A percentile compares a stretch with the other conserved stretches of the same genome.
Evolutionary conservation across 192 early-diverging fungal species (phyloP).

Genomic region (Mortierella hygrophila): DNA sequence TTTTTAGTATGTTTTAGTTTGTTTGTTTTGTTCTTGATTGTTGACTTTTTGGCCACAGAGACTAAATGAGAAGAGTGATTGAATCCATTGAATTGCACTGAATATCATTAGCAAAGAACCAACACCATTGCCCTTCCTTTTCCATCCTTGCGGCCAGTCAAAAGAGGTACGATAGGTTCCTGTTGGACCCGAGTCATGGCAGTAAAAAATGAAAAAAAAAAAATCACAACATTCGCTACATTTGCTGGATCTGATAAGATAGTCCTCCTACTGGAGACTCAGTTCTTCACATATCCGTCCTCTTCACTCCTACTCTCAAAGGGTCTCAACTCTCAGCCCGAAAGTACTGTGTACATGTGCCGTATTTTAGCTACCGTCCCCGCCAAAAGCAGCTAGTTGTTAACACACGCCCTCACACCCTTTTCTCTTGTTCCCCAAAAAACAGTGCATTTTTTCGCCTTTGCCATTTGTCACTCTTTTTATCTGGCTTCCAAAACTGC

Average conservation of each 20-base stretch:
- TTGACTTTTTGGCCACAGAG: neutral
- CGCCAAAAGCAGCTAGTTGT: neutral
- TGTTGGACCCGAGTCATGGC: conserved; percentile 1
- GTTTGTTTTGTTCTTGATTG: neutral
- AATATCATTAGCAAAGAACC: neutral
- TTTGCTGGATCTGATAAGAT: neutral
- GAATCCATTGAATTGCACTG: neutral
- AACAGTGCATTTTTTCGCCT: neutral
- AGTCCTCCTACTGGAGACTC: neutral
- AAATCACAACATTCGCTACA: neutral
- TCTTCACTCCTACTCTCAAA: neutral
- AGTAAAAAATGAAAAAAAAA: neutral
- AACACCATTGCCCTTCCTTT: neutral
- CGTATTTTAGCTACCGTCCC: neutral
- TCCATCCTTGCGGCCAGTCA: neutral
- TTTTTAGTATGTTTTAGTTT: neutral
- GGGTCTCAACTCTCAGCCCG: neutral
- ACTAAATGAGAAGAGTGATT: neutral
- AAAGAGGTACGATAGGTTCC: neutral
- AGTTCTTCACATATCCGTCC: neutral
- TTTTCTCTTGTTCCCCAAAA: neutral
- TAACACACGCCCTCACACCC: neutral
- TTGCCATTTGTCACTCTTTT: neutral
- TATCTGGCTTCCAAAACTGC: neutral
- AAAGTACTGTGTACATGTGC: neutral